A percentile compares a stretch with the other conserved stretches of the same genome.
These are phyloP conservation scores for Plectosphaerella sp. DNA, from an alignment of 2,329 filamentous ascomycete species.

Conservation along the genomic window DNA sequence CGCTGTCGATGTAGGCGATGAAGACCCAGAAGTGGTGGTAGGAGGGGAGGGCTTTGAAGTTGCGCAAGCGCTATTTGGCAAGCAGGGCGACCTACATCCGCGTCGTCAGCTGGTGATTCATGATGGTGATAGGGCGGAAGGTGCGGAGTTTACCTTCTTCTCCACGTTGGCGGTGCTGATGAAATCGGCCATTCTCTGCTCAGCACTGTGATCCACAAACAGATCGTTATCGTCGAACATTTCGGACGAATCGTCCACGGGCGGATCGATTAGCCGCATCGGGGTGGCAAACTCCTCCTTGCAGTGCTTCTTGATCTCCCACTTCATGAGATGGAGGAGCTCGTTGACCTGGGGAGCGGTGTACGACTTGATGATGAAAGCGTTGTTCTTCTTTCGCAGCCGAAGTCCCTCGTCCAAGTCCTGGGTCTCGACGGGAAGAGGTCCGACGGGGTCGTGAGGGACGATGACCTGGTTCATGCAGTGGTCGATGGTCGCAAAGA, in stretches of 20 bases:
- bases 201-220: background rate
- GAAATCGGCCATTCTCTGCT: background rate
- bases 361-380: background rate
- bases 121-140: background rate
- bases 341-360: background rate
- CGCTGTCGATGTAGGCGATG: background rate
- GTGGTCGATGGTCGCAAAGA: background rate
- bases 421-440: background rate
- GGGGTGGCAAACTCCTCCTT: background rate
- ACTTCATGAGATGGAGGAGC: background rate
- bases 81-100: background rate
- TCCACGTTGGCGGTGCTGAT: background rate
- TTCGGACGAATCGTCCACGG: background rate
- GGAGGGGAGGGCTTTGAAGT: background rate
- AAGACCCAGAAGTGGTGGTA: background rate
- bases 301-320: background rate
- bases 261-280: background rate
- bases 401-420: background rate
- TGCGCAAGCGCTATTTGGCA: background rate
- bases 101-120: background rate
- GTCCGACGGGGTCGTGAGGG: background rate
- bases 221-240: background rate
- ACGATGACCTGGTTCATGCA: background rate
- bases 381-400: background rate
- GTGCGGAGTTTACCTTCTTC: background rate